phyloP scores from a whole-genome alignment of 805 yeast species.

The Pichia gijzeniarum region DNA sequence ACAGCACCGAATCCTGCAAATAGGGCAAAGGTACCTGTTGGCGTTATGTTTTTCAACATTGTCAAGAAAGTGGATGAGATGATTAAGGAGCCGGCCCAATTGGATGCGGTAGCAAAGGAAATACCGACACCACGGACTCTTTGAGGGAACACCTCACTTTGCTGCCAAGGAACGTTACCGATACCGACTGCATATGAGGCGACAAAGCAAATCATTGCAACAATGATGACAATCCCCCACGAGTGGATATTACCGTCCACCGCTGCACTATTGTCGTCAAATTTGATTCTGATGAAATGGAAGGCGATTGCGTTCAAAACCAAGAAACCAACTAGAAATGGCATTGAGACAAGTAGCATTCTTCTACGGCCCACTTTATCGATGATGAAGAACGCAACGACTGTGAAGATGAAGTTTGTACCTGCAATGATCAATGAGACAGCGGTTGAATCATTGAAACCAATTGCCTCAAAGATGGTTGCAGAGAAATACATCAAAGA shows the following conservation, averaged over 20 bases:
- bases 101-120: slow-evolving; percentile 84
- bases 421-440: slow-evolving; percentile 92
- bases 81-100: slow-evolving; percentile 92
- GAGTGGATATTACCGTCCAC: slow-evolving; percentile 49
- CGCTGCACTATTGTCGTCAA: slow-evolving; percentile 41
- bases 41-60: slow-evolving; percentile 88
- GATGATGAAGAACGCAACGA: slow-evolving; percentile 78
- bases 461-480: slow-evolving; percentile 86
- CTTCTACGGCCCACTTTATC: slow-evolving; percentile 85
- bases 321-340: slow-evolving; percentile 75
- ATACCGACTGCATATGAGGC: slow-evolving; percentile 91
- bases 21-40: slow-evolving; percentile 89
- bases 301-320: slow-evolving; percentile 84
- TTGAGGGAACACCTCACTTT: slow-evolving; percentile 91
- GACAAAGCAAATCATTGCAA: slow-evolving; percentile 80
- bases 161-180: slow-evolving; percentile 99
- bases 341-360: slow-evolving; percentile 71
- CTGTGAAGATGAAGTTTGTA: slow-evolving; percentile 85
- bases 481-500: slow-evolving; percentile 93
- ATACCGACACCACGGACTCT: slow-evolving; percentile 89
- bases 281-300: slow-evolving; percentile 69
- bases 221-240: slow-evolving; percentile 85
- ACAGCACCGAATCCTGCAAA: slow-evolving; percentile 77
- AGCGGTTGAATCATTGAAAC: slow-evolving; percentile 85
- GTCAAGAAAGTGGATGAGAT: slow-evolving; percentile 91